phyloP scores from a whole-genome alignment of 1,284 basidiomycete species.

The Xerocomus amazonicus region DNA sequence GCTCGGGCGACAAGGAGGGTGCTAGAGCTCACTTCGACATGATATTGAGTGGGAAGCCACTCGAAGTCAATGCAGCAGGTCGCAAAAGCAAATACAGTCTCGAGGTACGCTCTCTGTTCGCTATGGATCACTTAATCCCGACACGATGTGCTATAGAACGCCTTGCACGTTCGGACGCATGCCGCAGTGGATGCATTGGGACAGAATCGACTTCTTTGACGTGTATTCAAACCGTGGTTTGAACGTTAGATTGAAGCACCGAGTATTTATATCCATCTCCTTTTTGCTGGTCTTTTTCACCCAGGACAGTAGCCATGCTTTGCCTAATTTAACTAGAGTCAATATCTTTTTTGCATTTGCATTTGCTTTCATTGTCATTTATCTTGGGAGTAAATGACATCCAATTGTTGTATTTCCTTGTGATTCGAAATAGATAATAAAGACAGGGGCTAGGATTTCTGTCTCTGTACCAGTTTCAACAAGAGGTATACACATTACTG shows the following conservation, averaged over 20 bases:
- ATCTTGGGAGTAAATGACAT: too few species aligned
- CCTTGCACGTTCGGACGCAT: constrained; percentile 43
- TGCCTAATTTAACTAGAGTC: background rate
- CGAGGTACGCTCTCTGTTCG: constrained; percentile 22
- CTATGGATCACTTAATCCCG: background rate
- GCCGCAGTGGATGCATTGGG: constrained; percentile 42
- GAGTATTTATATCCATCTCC: background rate
- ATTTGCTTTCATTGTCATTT: too few species aligned
- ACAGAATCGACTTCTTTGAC: constrained; percentile 25
- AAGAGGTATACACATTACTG: too few species aligned
- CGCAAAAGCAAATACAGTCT: constrained; percentile 41
- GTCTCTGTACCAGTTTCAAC: too few species aligned
- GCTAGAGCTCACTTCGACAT: constrained; percentile 69
- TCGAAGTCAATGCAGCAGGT: constrained; percentile 55
- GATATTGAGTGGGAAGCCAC: constrained; percentile 45
- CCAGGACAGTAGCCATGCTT: background rate
- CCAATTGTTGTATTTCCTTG: too few species aligned
- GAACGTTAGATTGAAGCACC: background rate
- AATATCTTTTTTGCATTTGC: background rate
- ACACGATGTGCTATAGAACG: constrained; percentile 33
- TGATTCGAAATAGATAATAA: too few species aligned
- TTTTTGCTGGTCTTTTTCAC: background rate
- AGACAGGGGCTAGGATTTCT: too few species aligned
- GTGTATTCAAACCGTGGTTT: background rate
- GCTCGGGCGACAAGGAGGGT: constrained; percentile 52